Evolutionary conservation across 2,329 filamentous ascomycete genomes (phyloP).

Genomic region (Cladosporium sp.): DNA sequence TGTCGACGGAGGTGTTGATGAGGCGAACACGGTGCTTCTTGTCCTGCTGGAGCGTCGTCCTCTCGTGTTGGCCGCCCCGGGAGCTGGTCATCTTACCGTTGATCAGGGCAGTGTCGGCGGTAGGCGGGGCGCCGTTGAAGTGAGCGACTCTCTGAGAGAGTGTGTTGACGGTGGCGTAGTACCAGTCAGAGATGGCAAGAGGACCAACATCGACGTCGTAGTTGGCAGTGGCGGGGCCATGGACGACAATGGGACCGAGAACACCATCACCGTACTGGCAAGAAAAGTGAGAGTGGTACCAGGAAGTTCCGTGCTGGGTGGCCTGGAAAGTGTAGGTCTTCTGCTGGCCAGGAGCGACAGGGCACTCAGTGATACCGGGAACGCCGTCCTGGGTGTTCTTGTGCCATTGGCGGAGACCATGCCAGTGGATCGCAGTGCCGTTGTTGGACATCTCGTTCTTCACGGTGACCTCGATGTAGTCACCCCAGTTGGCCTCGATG

Average conservation of each 20-base stretch:
- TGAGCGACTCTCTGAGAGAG: slow-evolving; percentile 29
- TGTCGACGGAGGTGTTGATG: slow-evolving; percentile 44
- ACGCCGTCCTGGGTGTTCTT: slow-evolving; percentile 57
- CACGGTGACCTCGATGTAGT: slow-evolving; percentile 49
- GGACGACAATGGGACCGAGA: slow-evolving; percentile 56
- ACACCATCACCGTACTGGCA: slow-evolving; percentile 54
- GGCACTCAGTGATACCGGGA: slow-evolving; percentile 42
- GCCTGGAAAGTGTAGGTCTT: slow-evolving; percentile 56
- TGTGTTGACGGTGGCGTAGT: slow-evolving; percentile 26
- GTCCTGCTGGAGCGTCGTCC: slow-evolving; percentile 33
- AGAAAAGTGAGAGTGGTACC: slow-evolving; percentile 57
- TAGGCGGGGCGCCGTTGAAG: slow-evolving; percentile 28
- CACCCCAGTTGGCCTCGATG: slow-evolving; percentile 28
- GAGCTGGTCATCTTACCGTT: slow-evolving; percentile 37
- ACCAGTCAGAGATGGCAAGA: slow-evolving; percentile 59
- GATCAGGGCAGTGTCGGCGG: slow-evolving; percentile 49
- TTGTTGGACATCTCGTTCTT: slow-evolving; percentile 51
- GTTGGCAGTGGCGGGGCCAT: slow-evolving; percentile 55
- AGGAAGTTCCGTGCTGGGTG: slow-evolving; percentile 41
- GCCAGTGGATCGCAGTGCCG: slow-evolving; percentile 59
- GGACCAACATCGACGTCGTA: slow-evolving; percentile 62
- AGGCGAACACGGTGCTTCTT: slow-evolving; percentile 42
- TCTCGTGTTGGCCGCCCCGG: slow-evolving; percentile 26
- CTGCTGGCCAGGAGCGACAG: slow-evolving; percentile 45
- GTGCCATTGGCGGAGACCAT: slow-evolving; percentile 55